Base-by-base conservation (phyloP, 257 asterid genomes). In the Echium plantagineum region DNA sequence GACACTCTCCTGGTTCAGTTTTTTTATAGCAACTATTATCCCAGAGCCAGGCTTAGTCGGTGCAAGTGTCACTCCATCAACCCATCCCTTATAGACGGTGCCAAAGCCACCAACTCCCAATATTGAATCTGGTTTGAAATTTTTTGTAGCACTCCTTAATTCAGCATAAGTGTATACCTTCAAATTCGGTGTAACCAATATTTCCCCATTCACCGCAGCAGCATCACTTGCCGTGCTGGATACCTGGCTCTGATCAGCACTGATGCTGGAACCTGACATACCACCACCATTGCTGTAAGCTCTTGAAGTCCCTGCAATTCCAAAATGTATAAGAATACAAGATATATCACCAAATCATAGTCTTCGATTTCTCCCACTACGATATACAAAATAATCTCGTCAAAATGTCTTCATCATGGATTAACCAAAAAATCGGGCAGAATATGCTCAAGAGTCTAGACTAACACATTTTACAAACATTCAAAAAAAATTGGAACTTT, bases 101-200 rank as follows among this genome's bases (percentile, higher is more conserved):
- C 84, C 84, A 63, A 79, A 79, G 35, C 84, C 81, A 30, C 84
- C 84, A 6, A 75, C 21, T 21, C 84, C 84, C 67, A 79, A 64
- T 28, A 79, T 77, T 22, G 70, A 38, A 46, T 79, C 84, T 15
- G 79, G 49, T 75, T 63, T 76, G 67, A 79, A 79, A 69, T 75
- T 79, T 56, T n/a, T 79, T 12, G 84, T 70, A 38, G 69, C 77
- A 55, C 58, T 63, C 69, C 60, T 79, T 71, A 79, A 16, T 58
- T 75, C 84, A 21, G 79, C 62, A 52, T 72, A 75, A 55, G 57
- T 52, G 62, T 65, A 79, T 12, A 32, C 65, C 70, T 75, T 75
- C 59, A 79, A 51, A 63, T 62, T 61, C 22, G 81, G 59, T 10
- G 67, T 52, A 0, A 75, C 60, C 62, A 79, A 63, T 64, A 79